Percentiles rank a stretch among this genome's conserved stretches.
phyloP scores from a whole-genome alignment of 345 rosid genomes.

The Hypericum androsaemum region DNA sequence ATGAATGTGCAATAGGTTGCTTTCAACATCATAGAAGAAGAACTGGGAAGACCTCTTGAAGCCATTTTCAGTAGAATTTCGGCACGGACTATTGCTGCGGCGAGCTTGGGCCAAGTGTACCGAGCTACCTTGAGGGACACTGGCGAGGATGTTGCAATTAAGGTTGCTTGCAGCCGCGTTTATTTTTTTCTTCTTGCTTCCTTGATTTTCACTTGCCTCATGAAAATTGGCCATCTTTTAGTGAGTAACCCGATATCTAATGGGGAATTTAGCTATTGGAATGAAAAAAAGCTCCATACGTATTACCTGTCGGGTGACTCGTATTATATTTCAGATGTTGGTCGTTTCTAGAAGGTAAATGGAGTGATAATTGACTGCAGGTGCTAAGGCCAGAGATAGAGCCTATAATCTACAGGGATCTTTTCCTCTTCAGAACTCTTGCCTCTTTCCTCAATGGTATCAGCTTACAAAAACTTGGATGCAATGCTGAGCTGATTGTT shows the following conservation, averaged over 20 bases:
- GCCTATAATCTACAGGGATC: constrained; percentile 88
- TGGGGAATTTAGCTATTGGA: too few relatives aligned
- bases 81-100: constrained; percentile 82
- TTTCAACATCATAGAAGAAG: constrained; percentile 85
- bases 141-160: constrained; percentile 94
- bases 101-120: constrained; percentile 95
- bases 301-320: too few relatives aligned
- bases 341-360: too few relatives aligned
- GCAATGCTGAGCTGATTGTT: constrained; percentile 91
- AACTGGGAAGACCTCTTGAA: constrained; percentile 82
- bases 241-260: too few relatives aligned
- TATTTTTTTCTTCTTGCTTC: not conserved
- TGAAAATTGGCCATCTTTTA: too few relatives aligned
- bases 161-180: constrained; percentile 40
- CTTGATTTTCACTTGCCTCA: not conserved
- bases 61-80: constrained; percentile 79
- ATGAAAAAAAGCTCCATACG: too few relatives aligned
- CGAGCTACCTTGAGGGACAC: constrained; percentile 80
- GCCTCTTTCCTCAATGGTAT: constrained; percentile 89
- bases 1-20: constrained; percentile 49
- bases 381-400: constrained; percentile 89
- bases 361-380: constrained; percentile 30
- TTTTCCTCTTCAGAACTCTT: constrained; percentile 88
- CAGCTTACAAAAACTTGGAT: constrained; percentile 82
- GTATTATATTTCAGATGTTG: too few relatives aligned